Percentiles rank a stretch among this genome's conserved stretches.
Evolutionary conservation across 208 protist species (phyloP).

Genomic region (Leishmania turanica): DNA sequence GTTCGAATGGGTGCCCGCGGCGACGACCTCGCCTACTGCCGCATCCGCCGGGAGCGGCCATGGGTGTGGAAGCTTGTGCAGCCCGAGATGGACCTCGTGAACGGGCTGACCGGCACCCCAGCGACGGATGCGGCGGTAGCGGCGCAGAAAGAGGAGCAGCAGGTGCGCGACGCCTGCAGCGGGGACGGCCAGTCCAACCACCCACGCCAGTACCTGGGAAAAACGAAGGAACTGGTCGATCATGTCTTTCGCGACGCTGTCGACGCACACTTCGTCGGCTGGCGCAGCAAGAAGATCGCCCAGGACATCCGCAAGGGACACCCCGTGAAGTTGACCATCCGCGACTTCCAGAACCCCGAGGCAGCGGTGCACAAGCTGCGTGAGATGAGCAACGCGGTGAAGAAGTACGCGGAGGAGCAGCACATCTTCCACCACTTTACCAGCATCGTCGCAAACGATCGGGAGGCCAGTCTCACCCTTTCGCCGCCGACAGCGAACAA

Average conservation of each 20-base stretch:
- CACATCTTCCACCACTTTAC: conserved; percentile 81
- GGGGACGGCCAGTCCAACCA: conserved; percentile 5
- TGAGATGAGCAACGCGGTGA: conserved; percentile 87
- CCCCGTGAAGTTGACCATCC: conserved; percentile 80
- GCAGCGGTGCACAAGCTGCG: conserved; percentile 71
- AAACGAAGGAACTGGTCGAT: conserved; percentile 58
- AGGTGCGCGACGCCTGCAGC: background rate
- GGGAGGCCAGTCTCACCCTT: conserved; percentile 71
- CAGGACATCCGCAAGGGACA: conserved; percentile 77
- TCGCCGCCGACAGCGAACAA: conserved; percentile 54
- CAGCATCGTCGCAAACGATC: conserved; percentile 78
- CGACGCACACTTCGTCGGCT: conserved; percentile 89
- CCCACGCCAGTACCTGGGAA: conserved; percentile 16
- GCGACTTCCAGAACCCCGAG: conserved; percentile 79
- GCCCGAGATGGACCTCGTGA: conserved; percentile 58
- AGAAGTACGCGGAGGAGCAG: conserved; percentile 57
- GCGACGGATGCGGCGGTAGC: background rate
- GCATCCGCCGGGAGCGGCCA: conserved; percentile 68
- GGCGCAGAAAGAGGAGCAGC: conserved; percentile 1
- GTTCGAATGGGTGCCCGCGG: conserved; percentile 79
- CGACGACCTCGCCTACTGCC: conserved; percentile 81
- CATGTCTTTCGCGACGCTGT: conserved; percentile 87
- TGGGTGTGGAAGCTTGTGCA: conserved; percentile 65
- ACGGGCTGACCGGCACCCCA: conserved; percentile 21
- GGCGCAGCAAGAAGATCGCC: conserved; percentile 88